phyloP scores from a whole-genome alignment of 352 stramenopile species.

The Phytophthora idaei region DNA sequence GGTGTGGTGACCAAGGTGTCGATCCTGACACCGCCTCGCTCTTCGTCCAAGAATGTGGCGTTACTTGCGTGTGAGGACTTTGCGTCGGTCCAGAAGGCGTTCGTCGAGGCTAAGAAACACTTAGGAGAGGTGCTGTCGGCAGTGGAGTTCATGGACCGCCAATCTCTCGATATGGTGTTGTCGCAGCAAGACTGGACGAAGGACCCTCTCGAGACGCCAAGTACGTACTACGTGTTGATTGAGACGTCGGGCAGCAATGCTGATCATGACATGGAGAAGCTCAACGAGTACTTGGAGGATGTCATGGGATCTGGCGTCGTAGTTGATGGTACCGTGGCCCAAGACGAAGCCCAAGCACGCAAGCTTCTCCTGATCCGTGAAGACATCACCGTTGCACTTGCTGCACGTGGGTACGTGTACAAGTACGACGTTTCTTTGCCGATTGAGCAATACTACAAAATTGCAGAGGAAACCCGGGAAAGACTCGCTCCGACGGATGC shows the following conservation, averaged over 20 bases:
- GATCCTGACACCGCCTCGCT: slow-evolving; percentile 36
- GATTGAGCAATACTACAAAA: slow-evolving; percentile 90
- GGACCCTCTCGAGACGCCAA: slow-evolving; percentile 66
- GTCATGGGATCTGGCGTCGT: slow-evolving; percentile 77
- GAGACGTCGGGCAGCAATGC: slow-evolving; percentile 94
- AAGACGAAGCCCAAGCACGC: slow-evolving; percentile 90
- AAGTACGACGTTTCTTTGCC: slow-evolving; percentile 99
- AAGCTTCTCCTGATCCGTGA: slow-evolving; percentile 96
- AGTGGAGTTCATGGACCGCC: slow-evolving; percentile 96
- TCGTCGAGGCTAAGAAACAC: slow-evolving; percentile 85
- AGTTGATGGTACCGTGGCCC: slow-evolving; percentile 92
- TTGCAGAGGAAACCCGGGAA: slow-evolving; percentile 83
- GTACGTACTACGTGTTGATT: slow-evolving; percentile 94
- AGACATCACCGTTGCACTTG: slow-evolving; percentile 92
- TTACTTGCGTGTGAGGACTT: slow-evolving; percentile 93
- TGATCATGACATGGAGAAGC: slow-evolving; percentile 92
- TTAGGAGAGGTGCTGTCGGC: slow-evolving; percentile 97
- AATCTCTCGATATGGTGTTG: slow-evolving; percentile 89
- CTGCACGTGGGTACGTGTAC: slow-evolving; percentile 91
- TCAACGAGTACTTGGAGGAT: slow-evolving; percentile 86
- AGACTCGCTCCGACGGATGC: slow-evolving; percentile 52
- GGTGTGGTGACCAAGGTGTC: slow-evolving; percentile 89
- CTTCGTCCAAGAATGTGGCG: slow-evolving; percentile 86
- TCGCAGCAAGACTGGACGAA: slow-evolving; percentile 70
- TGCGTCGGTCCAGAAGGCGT: slow-evolving; percentile 75